A percentile compares a stretch with the other conserved stretches of the same genome.
phyloP scores from a whole-genome alignment of 2,329 filamentous ascomycete genomes.

The Coniella lustricola region DNA sequence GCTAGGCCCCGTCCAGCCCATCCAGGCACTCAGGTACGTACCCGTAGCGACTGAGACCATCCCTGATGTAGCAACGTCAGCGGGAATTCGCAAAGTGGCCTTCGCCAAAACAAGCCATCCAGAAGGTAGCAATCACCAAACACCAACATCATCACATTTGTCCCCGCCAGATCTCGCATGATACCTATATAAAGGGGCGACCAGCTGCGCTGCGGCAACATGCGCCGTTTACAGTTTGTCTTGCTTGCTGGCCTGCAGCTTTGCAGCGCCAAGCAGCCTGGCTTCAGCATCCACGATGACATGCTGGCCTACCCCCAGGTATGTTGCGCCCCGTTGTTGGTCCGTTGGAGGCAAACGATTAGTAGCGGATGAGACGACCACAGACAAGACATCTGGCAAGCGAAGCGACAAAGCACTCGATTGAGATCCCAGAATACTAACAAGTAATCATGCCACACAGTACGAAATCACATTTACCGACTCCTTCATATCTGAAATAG shows the following conservation, averaged over 20 bases:
- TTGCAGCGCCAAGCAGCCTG: slow-evolving; percentile 40
- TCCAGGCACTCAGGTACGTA: too few relatives aligned
- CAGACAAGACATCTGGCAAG: too few relatives aligned
- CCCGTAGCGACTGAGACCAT: too few relatives aligned
- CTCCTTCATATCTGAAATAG: slow-evolving; percentile 61
- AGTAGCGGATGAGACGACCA: too few relatives aligned
- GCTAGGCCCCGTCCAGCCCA: too few relatives aligned
- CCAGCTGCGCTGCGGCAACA: slow-evolving; percentile 30
- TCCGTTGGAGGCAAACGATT: too few relatives aligned
- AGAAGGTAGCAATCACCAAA: not conserved
- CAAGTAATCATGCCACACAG: slow-evolving; percentile 33
- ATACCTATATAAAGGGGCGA: slow-evolving; percentile 28
- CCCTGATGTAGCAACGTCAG: slow-evolving; percentile 9
- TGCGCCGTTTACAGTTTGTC: slow-evolving; percentile 43
- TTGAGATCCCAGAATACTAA: too few relatives aligned
- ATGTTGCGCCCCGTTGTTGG: too few relatives aligned
- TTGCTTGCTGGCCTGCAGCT: slow-evolving; percentile 40
- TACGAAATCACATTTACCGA: slow-evolving; percentile 75
- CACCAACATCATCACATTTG: not conserved
- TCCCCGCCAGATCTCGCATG: slow-evolving; percentile 1
- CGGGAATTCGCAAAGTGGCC: slow-evolving; percentile 15
- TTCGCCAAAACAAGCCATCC: slow-evolving; percentile 19
- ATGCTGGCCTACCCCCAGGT: slow-evolving; percentile 82
- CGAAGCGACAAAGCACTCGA: too few relatives aligned
- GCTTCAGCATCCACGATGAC: slow-evolving; percentile 85